A percentile compares a stretch with the other conserved stretches of the same genome.
Evolutionary conservation across 352 stramenopile genomes (phyloP).

Genomic region (Phytophthora meadii): DNA sequence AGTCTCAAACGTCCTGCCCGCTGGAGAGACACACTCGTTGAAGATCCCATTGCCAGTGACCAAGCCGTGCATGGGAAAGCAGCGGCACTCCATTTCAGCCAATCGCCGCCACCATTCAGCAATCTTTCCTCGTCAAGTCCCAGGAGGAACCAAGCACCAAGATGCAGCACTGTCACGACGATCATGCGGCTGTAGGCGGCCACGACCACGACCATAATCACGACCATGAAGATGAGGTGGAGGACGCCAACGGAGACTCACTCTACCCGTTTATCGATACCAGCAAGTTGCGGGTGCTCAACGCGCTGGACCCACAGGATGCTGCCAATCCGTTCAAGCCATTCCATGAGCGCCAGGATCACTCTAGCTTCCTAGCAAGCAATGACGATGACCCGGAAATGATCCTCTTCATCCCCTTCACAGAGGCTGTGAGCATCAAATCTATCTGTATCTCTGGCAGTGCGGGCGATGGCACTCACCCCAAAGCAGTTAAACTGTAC

Average conservation of each 20-base stretch:
- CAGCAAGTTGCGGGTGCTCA: constrained; percentile 86
- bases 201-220: constrained; percentile 59
- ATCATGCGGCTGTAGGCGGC: constrained; percentile 53
- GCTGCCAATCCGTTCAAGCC: constrained; percentile 84
- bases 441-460: constrained; percentile 88
- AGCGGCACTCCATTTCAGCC: constrained; percentile 45
- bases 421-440: constrained; percentile 88
- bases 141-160: constrained; percentile 7
- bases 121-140: constrained; percentile 15
- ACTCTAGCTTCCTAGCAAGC: constrained; percentile 68
- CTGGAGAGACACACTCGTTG: constrained; percentile 36
- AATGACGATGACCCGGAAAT: constrained; percentile 88
- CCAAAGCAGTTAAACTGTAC: constrained; percentile 87
- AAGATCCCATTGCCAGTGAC: constrained; percentile 37
- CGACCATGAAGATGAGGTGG: constrained; percentile 68
- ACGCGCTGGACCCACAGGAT: constrained; percentile 67
- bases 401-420: constrained; percentile 89
- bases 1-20: constrained; percentile 15
- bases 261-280: constrained; percentile 89
- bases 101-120: constrained; percentile 19
- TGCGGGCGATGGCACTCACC: constrained; percentile 72
- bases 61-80: constrained; percentile 11
- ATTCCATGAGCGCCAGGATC: constrained; percentile 75
- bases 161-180: constrained; percentile 75
- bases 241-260: constrained; percentile 79